phyloP scores from a whole-genome alignment of 2,329 filamentous ascomycete genomes.

The Xylaria sp. region DNA sequence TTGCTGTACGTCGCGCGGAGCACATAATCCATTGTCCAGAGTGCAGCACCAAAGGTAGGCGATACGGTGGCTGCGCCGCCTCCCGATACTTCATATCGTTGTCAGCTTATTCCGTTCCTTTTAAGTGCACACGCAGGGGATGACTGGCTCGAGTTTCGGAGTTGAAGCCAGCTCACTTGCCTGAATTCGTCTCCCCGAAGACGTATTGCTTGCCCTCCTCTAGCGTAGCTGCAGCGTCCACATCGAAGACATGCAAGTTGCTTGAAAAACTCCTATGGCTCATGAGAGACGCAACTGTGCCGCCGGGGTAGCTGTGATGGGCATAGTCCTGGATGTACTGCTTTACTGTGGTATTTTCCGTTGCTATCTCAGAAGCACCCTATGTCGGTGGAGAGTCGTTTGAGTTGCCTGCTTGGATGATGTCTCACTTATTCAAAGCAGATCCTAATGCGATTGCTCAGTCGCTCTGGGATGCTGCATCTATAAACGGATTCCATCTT shows the following conservation, averaged over 20 bases:
- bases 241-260: conserved; percentile 37
- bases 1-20: conserved; percentile 34
- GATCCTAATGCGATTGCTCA: conserved; percentile 36
- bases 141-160: neutral
- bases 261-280: conserved; percentile 38
- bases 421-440: conserved; percentile 32
- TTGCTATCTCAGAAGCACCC: conserved; percentile 37
- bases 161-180: conserved; percentile 24
- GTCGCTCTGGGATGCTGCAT: conserved; percentile 37
- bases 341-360: conserved; percentile 34
- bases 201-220: conserved; percentile 40
- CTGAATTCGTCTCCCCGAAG: conserved; percentile 47
- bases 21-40: conserved; percentile 48
- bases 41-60: conserved; percentile 44
- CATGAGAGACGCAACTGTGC: conserved; percentile 40
- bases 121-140: too few species aligned
- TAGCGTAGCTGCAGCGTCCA: conserved; percentile 38
- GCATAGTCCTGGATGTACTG: conserved; percentile 40
- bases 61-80: conserved; percentile 37
- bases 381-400: conserved; percentile 35
- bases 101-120: neutral
- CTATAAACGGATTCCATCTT: conserved; percentile 34
- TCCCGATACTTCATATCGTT: conserved; percentile 30
- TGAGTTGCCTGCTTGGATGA: conserved; percentile 40
- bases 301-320: conserved; percentile 46